phyloP scores from a whole-genome alignment of 371 early-diverging fungal genomes.

The Dichotomocladium elegans region DNA sequence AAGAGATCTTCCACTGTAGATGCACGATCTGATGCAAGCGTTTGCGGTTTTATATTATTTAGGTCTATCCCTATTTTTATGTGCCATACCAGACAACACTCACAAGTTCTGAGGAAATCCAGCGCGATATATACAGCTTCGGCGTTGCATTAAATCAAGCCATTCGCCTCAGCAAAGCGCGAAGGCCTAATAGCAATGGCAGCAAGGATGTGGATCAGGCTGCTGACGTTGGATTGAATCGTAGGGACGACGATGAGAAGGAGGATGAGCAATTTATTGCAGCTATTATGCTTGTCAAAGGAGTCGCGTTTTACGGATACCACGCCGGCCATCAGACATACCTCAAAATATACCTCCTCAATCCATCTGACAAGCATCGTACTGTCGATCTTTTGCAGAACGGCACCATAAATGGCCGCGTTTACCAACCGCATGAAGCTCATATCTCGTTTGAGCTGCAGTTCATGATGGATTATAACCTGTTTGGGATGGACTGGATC shows the following conservation, averaged over 20 bases:
- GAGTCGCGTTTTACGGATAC: constrained; percentile 86
- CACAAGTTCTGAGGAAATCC: constrained; percentile 24
- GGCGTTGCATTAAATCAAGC: constrained; percentile 74
- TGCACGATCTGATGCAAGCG: not conserved
- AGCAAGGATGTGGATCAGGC: constrained; percentile 15
- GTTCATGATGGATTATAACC: constrained; percentile 88
- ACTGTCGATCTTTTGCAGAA: constrained; percentile 61
- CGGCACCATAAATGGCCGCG: constrained; percentile 66
- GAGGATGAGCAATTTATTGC: constrained; percentile 58
- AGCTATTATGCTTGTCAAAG: constrained; percentile 69
- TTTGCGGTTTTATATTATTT: not conserved
- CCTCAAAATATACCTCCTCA: constrained; percentile 71
- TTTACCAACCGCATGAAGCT: constrained; percentile 78
- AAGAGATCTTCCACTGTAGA: no score
- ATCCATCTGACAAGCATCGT: constrained; percentile 57
- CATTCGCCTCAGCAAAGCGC: constrained; percentile 47
- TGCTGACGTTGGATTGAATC: no score
- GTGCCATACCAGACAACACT: constrained; percentile 43
- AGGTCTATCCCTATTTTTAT: constrained; percentile 81
- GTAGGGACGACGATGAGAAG: no score
- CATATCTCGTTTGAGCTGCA: constrained; percentile 88
- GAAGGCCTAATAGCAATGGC: no score
- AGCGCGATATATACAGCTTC: constrained; percentile 56
- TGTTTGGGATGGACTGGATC: constrained; percentile 90
- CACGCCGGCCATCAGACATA: constrained; percentile 62